Conservation (phyloP, 148 eudicot genomes). For the Limonium bicolor region DNA sequence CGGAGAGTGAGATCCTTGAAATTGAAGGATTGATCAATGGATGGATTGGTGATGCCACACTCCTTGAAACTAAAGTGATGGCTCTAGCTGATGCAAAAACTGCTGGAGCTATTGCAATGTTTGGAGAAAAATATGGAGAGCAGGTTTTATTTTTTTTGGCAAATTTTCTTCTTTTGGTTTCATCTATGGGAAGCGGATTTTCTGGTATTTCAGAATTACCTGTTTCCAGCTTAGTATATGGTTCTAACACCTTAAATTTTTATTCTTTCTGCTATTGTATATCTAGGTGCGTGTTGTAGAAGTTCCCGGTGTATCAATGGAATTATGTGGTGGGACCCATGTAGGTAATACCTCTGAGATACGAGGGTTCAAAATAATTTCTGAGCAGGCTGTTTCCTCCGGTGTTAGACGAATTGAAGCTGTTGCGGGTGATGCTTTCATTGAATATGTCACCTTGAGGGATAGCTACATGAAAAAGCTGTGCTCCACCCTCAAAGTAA, state of each 20-base stretch:
- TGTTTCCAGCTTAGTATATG: no score
- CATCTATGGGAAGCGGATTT: no score
- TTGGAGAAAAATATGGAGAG: conserved; percentile 95
- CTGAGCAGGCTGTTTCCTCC: conserved; percentile 93
- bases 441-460: conserved; percentile 61
- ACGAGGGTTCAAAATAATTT: conserved; percentile 91
- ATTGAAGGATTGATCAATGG: conserved; percentile 61
- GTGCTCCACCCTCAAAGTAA: conserved; percentile 92
- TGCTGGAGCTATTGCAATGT: conserved; percentile 97
- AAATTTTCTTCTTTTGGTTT: no score
- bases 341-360: conserved; percentile 80
- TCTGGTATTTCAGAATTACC: no score
- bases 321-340: conserved; percentile 96
- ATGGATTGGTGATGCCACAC: conserved; percentile 72
- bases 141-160: no score
- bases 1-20: conserved; percentile 46
- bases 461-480: conserved; percentile 83
- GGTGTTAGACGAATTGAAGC: conserved; percentile 98
- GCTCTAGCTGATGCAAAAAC: conserved; percentile 67
- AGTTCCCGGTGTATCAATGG: conserved; percentile 98
- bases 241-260: no score
- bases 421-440: conserved; percentile 94
- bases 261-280: neutral
- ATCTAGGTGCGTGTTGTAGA: conserved; percentile 91
- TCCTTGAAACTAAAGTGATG: conserved; percentile 84